Base-by-base conservation (phyloP, 495 filamentous ascomycete species). In the Extremus antarcticus region DNA sequence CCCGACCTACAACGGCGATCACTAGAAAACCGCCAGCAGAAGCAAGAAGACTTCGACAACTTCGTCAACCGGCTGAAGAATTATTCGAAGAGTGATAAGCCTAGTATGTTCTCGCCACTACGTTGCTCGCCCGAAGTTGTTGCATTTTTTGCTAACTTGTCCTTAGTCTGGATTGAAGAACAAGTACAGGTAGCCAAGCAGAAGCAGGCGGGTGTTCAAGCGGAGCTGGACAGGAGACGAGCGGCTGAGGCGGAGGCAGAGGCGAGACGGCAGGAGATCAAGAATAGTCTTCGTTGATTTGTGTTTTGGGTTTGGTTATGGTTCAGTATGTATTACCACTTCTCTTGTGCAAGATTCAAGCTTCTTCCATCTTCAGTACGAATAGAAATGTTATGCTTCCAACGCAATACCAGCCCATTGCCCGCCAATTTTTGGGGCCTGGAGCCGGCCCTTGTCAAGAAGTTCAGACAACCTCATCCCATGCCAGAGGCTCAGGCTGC, bases 61-160 rank as follows among this genome's bases (percentile, higher is more conserved):
- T 96, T 94, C 63, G 83, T 97, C 29, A 75, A 56, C 23, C 82
- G 81, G 60, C 70, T 98, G 65, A 94, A 90, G 76, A 77, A 90
- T 61, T 87, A 90, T 73, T 87, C 88, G 9, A 95, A 91, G 69
- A 90, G 85, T 0, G 81, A 90, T 65, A 95, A 94, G 71, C 86
- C 87, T 39, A 94, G 83, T 86, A 72, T 19, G 75, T 21, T 3
- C 22, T 45, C 24, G 47, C 2, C 40, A 32, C 21, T 10, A 20
- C 17, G 8, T n/a, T n/a, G n/a, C n/a, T n/a, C n/a, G n/a, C n/a
- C n/a, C n/a, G n/a, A n/a, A n/a, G n/a, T n/a, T n/a, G n/a, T n/a
- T n/a, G n/a, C n/a, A n/a, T n/a, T 48, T 57, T 50, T 51, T 43
- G 49, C 20, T 24, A 24, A 66, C 73, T 84, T 91, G 66, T 91